These are phyloP conservation scores for Geranium incanum DNA, from an alignment of 441 rosid genomes.

Conservation along the genomic window DNA sequence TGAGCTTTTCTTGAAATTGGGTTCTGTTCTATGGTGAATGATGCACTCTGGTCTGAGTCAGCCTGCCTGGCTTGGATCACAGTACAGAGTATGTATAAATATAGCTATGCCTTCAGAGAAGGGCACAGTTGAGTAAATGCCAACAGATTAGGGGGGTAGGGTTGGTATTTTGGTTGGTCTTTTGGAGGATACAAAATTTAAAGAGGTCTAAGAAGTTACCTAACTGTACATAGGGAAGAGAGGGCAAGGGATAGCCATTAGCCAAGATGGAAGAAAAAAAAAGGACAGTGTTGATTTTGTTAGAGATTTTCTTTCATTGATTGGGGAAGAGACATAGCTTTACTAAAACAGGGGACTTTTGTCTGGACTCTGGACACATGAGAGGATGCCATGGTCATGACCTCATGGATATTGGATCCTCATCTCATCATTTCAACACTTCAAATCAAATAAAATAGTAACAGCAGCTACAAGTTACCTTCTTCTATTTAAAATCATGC, in stretches of 20 bases:
- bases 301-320: constrained; percentile 30
- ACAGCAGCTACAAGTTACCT: neutral
- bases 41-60: neutral
- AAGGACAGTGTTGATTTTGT: constrained; percentile 26
- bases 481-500: neutral
- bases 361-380: constrained; percentile 20
- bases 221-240: constrained; percentile 19
- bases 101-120: neutral
- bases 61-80: constrained; percentile 5
- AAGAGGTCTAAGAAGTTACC: constrained; percentile 19
- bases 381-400: neutral
- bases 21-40: neutral
- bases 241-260: neutral
- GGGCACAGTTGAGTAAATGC: neutral
- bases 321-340: constrained; percentile 28
- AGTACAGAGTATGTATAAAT: neutral
- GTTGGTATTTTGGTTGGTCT: neutral
- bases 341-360: constrained; percentile 26
- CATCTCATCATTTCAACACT: neutral
- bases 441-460: neutral
- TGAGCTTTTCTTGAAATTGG: constrained; percentile 3
- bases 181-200: constrained; percentile 2
- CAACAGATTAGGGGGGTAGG: neutral
- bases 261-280: neutral
- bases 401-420: constrained; percentile 8